Base-by-base conservation (phyloP, 2,329 filamentous ascomycete genomes). In the Colletotrichum simmondsii region DNA sequence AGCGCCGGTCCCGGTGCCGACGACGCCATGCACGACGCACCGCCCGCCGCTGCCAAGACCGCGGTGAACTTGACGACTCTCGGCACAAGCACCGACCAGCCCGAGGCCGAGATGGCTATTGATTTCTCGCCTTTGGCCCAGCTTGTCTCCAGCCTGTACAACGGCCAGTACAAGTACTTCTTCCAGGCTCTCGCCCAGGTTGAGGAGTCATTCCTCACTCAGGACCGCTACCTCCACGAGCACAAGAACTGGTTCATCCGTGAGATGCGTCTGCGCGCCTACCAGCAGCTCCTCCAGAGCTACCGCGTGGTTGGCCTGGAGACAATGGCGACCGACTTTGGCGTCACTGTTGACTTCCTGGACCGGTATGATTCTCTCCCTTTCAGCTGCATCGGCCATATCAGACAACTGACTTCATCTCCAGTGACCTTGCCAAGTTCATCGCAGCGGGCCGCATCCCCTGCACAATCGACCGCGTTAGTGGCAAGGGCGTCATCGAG, bases 251-350 rank as follows among this genome's bases (percentile, higher is more conserved):
- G 97, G 96, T 98, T 97, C 82, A 96, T 99, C 78, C 93, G 97
- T 64, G 97, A 99, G 88, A 99, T 99, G 97, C 92, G 97, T 71
- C 90, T 98, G 76, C 92, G 96, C 72, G 96, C 95, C 46, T 99
- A 99, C 86, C 95, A 98, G 84, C 97, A 99, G 87, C 90, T 99
- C 53, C 90, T 99, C 56, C 97, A 98, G 87, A 98, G 95, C 81
- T 99, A 99, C 86, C 93, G 96, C 60, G 95, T 99, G 12, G 97
- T 99, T 46, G 95, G 96, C n/a, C 88, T 99, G 76, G 93, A 95
- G 83, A 98, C 94, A 85, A 99, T 99, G 96, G 97, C 97, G 24
- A 93, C 92, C 76, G 96, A 97, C 83, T 99, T 99, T 86, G 97
- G 97, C 68, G 96, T 99, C 74, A 97, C 94, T 3, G 94, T 99